phyloP scores from a whole-genome alignment of 2,329 filamentous ascomycete genomes.

The Cadophora luteo-olivacea region DNA sequence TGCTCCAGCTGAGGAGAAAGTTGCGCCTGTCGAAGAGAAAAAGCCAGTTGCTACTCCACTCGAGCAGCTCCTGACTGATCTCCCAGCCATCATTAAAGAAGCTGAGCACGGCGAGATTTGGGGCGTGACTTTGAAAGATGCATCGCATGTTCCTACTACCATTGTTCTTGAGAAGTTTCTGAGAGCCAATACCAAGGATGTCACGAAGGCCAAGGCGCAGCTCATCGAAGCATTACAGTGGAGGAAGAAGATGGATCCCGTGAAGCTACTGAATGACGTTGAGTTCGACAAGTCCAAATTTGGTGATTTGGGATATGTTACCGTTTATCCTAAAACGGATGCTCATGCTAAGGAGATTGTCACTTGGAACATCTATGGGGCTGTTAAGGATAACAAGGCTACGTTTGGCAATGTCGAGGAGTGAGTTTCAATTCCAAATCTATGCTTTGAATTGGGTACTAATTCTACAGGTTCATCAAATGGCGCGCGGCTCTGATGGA shows the following conservation, averaged over 20 bases:
- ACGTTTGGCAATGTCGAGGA: conserved; percentile 85
- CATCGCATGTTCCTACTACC: conserved; percentile 72
- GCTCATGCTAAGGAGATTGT: conserved; percentile 67
- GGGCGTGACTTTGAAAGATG: conserved; percentile 70
- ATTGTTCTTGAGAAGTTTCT: conserved; percentile 93
- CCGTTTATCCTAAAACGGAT: conserved; percentile 65
- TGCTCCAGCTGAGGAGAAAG: conserved; percentile 18
- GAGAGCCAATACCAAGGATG: conserved; percentile 82
- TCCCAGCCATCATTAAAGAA: conserved; percentile 63
- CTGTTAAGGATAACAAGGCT: conserved; percentile 78
- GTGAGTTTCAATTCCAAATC: conserved; percentile 56
- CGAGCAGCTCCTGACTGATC: conserved; percentile 60
- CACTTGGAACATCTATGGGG: conserved; percentile 94
- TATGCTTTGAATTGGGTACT: conserved; percentile 2
- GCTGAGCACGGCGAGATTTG: conserved; percentile 81
- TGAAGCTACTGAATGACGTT: conserved; percentile 66
- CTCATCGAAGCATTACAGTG: conserved; percentile 81
- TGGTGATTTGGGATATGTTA: conserved; percentile 79
- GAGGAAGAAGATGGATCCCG: conserved; percentile 78
- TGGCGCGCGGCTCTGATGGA: conserved; percentile 96
- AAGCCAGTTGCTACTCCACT: conserved; percentile 47
- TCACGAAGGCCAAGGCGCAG: conserved; percentile 77
- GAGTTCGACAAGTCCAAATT: conserved; percentile 75
- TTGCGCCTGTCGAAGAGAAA: conserved; percentile 15
- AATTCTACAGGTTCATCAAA: conserved; percentile 72